These are phyloP conservation scores for Planoprotostelium fungivorum DNA, from an alignment of 78 protist genomes.

Conservation along the genomic window DNA sequence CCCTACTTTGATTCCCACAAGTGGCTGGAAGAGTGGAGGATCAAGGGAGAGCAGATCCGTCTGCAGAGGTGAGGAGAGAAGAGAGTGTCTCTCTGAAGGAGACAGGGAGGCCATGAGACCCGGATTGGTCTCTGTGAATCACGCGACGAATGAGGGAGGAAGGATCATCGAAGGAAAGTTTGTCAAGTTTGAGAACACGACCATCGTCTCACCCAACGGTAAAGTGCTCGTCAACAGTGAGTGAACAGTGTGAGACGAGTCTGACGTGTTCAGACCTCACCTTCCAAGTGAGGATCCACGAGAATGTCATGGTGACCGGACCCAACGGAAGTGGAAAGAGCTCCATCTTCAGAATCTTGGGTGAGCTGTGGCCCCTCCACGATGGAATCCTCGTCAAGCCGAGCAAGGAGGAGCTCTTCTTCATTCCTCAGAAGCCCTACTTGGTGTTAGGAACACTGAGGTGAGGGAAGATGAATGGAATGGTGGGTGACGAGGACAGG, in stretches of 20 bases:
- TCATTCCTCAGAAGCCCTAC: slow-evolving; percentile 84
- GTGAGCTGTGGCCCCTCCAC: slow-evolving; percentile 82
- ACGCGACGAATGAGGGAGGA: slow-evolving; percentile 25
- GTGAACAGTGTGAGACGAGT: background rate
- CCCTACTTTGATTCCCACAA: background rate
- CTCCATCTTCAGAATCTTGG: slow-evolving; percentile 75
- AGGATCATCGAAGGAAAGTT: slow-evolving; percentile 52
- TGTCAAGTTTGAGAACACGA: slow-evolving; percentile 45
- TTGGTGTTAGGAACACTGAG: slow-evolving; percentile 71
- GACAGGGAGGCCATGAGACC: background rate
- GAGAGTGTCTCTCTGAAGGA: background rate
- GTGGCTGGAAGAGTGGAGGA: background rate
- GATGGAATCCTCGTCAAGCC: slow-evolving; percentile 71
- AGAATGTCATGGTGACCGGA: slow-evolving; percentile 73
- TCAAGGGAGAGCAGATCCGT: background rate
- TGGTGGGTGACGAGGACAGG: background rate
- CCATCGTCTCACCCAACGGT: slow-evolving; percentile 69
- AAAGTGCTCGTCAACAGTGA: slow-evolving; percentile 28
- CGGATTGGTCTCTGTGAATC: background rate
- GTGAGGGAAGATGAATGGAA: background rate
- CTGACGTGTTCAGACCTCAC: slow-evolving; percentile 4
- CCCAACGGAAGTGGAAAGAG: slow-evolving; percentile 81
- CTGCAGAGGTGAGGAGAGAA: background rate
- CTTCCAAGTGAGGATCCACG: slow-evolving; percentile 64
- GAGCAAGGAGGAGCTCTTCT: slow-evolving; percentile 48